Conservation (phyloP, 179 eudicot species). For the Vitellaria paradoxa region DNA sequence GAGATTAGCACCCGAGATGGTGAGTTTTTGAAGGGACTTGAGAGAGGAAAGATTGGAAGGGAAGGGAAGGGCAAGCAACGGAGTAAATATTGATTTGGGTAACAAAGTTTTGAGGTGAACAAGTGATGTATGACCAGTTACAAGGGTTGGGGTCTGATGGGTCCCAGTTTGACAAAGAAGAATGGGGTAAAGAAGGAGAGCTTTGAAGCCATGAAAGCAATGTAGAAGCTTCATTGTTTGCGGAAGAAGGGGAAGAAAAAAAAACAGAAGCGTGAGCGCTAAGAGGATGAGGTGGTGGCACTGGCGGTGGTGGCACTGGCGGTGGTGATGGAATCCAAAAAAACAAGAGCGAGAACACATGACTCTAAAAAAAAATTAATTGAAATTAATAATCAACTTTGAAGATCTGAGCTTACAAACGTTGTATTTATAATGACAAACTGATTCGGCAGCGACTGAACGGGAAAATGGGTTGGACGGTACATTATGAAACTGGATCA, state of each 20-base stretch:
- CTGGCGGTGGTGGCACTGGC: slow-evolving; percentile 19
- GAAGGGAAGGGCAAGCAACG: slow-evolving; percentile 36
- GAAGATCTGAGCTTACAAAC: too few species aligned
- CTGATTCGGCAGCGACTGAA: too few species aligned
- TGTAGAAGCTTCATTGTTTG: slow-evolving; percentile 38
- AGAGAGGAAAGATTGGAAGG: slow-evolving; percentile 43
- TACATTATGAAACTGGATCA: too few species aligned
- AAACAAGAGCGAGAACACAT: too few species aligned
- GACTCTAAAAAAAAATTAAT: too few species aligned
- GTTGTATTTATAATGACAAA: too few species aligned
- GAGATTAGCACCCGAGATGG: slow-evolving; percentile 62
- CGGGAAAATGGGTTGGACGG: too few species aligned
- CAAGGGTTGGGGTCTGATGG: slow-evolving; percentile 48
- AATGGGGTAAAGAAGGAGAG: slow-evolving; percentile 24
- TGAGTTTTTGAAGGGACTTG: slow-evolving; percentile 33
- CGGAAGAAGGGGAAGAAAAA: slow-evolving; percentile 23
- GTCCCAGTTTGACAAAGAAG: slow-evolving; percentile 40
- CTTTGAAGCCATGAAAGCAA: slow-evolving; percentile 54
- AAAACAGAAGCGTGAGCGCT: slow-evolving; percentile 10
- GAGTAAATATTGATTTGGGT: slow-evolving; percentile 42
- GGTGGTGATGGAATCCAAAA: slow-evolving; percentile 42
- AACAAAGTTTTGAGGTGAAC: slow-evolving; percentile 37
- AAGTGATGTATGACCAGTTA: slow-evolving; percentile 53
- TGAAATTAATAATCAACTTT: too few species aligned
- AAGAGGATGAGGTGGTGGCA: slow-evolving; percentile 17